Evolutionary conservation across 257 asterid species (phyloP).

Genomic region (Solanum bulbocastanum): DNA sequence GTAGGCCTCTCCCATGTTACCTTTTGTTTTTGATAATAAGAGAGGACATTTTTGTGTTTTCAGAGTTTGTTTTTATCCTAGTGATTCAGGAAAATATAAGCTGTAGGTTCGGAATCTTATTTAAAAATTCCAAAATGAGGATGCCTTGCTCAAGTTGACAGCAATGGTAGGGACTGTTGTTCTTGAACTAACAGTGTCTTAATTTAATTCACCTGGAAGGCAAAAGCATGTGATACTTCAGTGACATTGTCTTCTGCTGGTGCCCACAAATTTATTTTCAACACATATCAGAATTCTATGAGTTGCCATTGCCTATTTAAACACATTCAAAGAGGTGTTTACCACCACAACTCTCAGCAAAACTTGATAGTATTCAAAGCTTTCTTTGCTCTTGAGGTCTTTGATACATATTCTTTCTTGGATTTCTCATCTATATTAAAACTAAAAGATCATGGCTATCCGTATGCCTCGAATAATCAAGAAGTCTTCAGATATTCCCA

Average conservation of each 20-base stretch:
- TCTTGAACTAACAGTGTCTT: not conserved
- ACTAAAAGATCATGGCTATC: not conserved
- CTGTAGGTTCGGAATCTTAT: not conserved
- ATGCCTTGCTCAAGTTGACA: not conserved
- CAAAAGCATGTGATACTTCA: not conserved
- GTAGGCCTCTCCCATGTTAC: not conserved
- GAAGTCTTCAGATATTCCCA: slow-evolving; percentile 19
- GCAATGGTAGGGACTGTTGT: not conserved
- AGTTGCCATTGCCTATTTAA: not conserved
- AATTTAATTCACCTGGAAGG: not conserved
- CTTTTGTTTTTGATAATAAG: not conserved
- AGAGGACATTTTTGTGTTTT: not conserved
- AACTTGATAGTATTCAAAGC: not conserved
- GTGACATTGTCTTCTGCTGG: not conserved
- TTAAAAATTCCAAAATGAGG: not conserved
- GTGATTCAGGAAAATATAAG: not conserved
- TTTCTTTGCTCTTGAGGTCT: not conserved
- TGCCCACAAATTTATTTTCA: not conserved
- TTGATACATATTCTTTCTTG: not conserved
- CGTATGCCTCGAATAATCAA: not conserved
- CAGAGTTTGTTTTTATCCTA: not conserved
- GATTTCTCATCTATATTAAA: not conserved
- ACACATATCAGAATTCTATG: not conserved
- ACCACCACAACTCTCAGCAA: not conserved
- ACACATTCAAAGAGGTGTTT: not conserved